Base-by-base conservation (phyloP, 2,329 filamentous ascomycete species). In the Aspergillus floridensis region DNA sequence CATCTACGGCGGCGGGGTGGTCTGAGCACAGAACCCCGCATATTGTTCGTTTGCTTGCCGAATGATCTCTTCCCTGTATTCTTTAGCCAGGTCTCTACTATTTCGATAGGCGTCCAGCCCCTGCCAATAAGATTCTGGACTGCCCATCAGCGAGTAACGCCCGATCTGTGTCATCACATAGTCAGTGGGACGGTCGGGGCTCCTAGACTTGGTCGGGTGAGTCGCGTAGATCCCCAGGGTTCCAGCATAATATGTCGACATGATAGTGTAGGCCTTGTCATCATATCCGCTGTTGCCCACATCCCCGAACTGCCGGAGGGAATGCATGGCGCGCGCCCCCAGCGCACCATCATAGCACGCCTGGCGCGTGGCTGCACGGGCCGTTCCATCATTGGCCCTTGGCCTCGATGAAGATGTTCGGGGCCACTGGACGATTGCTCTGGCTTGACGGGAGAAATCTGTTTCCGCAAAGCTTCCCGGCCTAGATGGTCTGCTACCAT, bases 141-240 rank as follows among this genome's bases (percentile, higher is more conserved):
- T 54, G 29, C 57, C 51, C 11, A 24, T 12, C 21, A 50, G 22
- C 16, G 44, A 31, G 16, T 19, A 58, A 14, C 35, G 29, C 26
- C 50, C 29, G 38, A 58, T 2, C 31, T 19, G 57, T 12, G 57
- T 58, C 44, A 54, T 59, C 31, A 59, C 32, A 46, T 54, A 26
- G 54, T 59, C 57, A 31, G 57, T 41, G 22, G 16, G 46, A 49
- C 8, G 29, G 51, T 32, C 51, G 29, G 31, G 7, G 48, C 26
- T 51, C 32, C 19, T 31, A 57, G 48, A 50, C 31, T 19, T 29
- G n/a, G 47, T 57, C 24, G 32, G 46, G 19, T 57, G 47, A 4
- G 54, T 57, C 29, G 54, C 19, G 31, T 41, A 57, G 16, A 57
- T 16, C 19, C 31, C 22, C 4, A 57, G 47, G n/a, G 12, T 26